Conservation (phyloP, 176 grass and related monocot genomes). For the Olyra latifolia region DNA sequence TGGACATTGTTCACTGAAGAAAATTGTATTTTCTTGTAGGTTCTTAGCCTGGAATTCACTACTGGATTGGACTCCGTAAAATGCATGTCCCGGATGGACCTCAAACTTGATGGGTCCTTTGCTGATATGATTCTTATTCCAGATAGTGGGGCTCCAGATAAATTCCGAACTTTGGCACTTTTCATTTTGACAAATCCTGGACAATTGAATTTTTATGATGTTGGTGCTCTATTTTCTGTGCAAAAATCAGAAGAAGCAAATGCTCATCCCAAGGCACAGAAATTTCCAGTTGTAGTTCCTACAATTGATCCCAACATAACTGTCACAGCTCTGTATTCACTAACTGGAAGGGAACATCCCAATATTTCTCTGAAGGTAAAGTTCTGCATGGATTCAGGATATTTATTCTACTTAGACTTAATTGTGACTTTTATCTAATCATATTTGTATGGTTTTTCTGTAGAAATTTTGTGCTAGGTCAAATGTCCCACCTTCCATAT, state of each 20-base stretch:
- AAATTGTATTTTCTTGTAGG: constrained; percentile 47
- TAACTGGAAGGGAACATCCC: constrained; percentile 39
- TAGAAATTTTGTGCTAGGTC: constrained; percentile 67
- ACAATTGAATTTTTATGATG: constrained; percentile 84
- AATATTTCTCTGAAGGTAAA: constrained; percentile 74
- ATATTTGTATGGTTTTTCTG: constrained; percentile 6
- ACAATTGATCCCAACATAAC: constrained; percentile 87
- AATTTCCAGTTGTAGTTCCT: constrained; percentile 75
- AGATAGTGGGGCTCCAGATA: constrained; percentile 56
- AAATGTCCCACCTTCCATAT: constrained; percentile 36
- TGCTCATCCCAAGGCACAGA: constrained; percentile 51
- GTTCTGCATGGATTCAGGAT: constrained; percentile 5
- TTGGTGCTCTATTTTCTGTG: constrained; percentile 58
- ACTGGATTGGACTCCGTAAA: constrained; percentile 75
- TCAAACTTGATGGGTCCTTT: constrained; percentile 88
- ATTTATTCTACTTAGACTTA: constrained; percentile 8
- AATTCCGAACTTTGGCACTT: constrained; percentile 66
- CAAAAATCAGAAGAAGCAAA: constrained; percentile 60
- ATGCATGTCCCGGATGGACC: constrained; percentile 63
- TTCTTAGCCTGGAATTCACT: constrained; percentile 76
- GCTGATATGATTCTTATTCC: constrained; percentile 98
- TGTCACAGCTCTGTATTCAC: constrained; percentile 56
- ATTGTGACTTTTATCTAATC: constrained; percentile 5
- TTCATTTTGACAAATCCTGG: constrained; percentile 94
- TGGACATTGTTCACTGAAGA: constrained; percentile 21